Conservation (phyloP, 768 basidiomycete species). For the Mycena belliarum region DNA sequence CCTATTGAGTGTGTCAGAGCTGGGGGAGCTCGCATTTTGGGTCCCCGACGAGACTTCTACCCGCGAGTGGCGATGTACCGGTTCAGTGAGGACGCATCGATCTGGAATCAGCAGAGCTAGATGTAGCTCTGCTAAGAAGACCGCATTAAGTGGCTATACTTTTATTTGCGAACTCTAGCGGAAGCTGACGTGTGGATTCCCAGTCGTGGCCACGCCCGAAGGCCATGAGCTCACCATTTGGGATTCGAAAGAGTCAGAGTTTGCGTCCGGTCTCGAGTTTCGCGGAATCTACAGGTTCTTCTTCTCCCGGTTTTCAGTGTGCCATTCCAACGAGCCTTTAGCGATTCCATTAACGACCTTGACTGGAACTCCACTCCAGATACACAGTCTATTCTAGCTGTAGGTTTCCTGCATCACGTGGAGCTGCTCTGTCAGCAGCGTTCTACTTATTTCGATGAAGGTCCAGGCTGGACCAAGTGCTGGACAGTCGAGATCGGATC, state of each 20-base stretch:
- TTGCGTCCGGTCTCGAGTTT: conserved; percentile 87
- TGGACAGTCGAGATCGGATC: conserved; percentile 66
- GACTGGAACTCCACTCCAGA: conserved; percentile 95
- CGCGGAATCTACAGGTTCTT: conserved; percentile 52
- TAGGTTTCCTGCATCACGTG: conserved; percentile 78
- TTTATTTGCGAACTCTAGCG: neutral
- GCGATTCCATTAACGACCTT: conserved; percentile 74
- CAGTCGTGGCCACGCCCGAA: conserved; percentile 61
- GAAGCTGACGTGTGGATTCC: conserved; percentile 6
- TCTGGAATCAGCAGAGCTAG: conserved; percentile 66
- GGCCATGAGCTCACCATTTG: conserved; percentile 90
- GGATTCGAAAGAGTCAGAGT: conserved; percentile 95
- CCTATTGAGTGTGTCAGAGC: conserved; percentile 72
- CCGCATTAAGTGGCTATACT: conserved; percentile 69
- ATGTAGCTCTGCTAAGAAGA: conserved; percentile 91
- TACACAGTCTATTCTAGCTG: conserved; percentile 86
- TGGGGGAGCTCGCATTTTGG: conserved; percentile 90
- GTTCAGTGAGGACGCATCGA: conserved; percentile 72
- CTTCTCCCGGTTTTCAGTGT: neutral
- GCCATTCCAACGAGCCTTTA: conserved; percentile 15
- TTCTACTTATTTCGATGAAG: conserved; percentile 86
- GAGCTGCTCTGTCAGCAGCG: conserved; percentile 92
- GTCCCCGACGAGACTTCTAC: conserved; percentile 46
- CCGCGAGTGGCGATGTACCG: conserved; percentile 66
- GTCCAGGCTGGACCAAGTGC: conserved; percentile 77